phyloP scores from a whole-genome alignment of 2,329 filamentous ascomycete genomes.

The Monosporascus sp. region DNA sequence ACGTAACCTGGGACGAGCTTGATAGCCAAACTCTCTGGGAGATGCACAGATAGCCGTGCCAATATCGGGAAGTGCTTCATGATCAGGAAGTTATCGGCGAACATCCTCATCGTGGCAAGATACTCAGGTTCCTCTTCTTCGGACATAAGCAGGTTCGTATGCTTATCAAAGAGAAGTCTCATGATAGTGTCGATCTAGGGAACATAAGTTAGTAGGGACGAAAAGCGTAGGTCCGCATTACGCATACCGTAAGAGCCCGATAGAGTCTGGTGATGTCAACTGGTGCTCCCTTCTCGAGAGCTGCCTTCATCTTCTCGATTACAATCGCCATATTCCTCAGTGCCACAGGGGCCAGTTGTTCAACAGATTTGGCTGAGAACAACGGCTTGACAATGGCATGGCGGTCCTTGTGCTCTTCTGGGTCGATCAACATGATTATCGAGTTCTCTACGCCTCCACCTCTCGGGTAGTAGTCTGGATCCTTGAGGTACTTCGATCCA shows the following conservation, averaged over 20 bases:
- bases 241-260: slow-evolving; percentile 7
- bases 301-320: slow-evolving; percentile 2
- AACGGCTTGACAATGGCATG: slow-evolving; percentile 4
- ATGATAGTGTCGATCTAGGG: slow-evolving; percentile 11
- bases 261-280: slow-evolving; percentile 9
- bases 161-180: slow-evolving; percentile 6
- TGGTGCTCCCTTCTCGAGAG: slow-evolving; percentile 5
- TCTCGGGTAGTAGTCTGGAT: slow-evolving; percentile 7
- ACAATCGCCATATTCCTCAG: slow-evolving; percentile 3
- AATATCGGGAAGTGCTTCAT: slow-evolving; percentile 10
- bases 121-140: slow-evolving; percentile 5
- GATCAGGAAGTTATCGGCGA: slow-evolving; percentile 9
- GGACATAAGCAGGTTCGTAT: slow-evolving; percentile 3
- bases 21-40: slow-evolving; percentile 5
- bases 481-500: slow-evolving; percentile 6
- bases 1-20: slow-evolving; percentile 7
- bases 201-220: not conserved
- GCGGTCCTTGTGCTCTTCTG: slow-evolving; percentile 3
- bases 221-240: not conserved
- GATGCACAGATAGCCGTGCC: not conserved
- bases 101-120: slow-evolving; percentile 6
- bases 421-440: slow-evolving; percentile 7
- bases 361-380: slow-evolving; percentile 7
- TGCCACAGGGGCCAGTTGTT: slow-evolving; percentile 4
- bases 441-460: slow-evolving; percentile 8